Base-by-base conservation (phyloP, 768 basidiomycete species). In the Suillus decipiens region DNA sequence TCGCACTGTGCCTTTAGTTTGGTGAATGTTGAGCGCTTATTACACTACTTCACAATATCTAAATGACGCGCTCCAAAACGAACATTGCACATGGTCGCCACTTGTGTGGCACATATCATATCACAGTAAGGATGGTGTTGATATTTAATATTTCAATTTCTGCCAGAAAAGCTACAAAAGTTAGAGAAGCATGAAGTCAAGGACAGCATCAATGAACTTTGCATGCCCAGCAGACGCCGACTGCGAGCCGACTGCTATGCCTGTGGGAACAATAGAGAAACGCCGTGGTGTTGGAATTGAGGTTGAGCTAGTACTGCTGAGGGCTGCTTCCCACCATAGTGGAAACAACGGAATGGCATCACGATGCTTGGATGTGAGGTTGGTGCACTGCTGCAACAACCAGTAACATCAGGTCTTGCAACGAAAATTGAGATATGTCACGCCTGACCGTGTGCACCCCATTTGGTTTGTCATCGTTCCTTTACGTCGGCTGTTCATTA, bases 91-190 rank as follows among this genome's bases (percentile, higher is more conserved):
- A 66, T 65, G 48, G 67, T 75, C 17, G 64, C 63, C 24, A 86
- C 86, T 56, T 79, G 64, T 17, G 79, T 72, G 17, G 86, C 87
- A 67, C 88, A 89, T 60, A 81, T 85, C 79, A 86, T 85, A 61
- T 88, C 85, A 63, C 88, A 89, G 67, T 81, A 89, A 58, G 84
- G 82, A 67, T 85, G 84, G 65, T 77, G 80, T 66, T 79, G 82
- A 68, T 81, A n/a, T n/a, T n/a, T n/a, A n/a, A 85, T 72, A 28
- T 28, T 86, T 89, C 5, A 86, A 84, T 64, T 83, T 85, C 69
- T 80, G 79, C 64, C 84, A 81, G 68, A 88, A 89, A 39, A 70
- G 71, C 77, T 78, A 41, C 65, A 81, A 83, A 36, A 63, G 47
- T 62, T 56, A 64, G 24, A 55, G 61, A 66, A 41, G 14, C 19